phyloP scores from a whole-genome alignment of 768 basidiomycete species.

The Hemileccinum rubropunctum region DNA sequence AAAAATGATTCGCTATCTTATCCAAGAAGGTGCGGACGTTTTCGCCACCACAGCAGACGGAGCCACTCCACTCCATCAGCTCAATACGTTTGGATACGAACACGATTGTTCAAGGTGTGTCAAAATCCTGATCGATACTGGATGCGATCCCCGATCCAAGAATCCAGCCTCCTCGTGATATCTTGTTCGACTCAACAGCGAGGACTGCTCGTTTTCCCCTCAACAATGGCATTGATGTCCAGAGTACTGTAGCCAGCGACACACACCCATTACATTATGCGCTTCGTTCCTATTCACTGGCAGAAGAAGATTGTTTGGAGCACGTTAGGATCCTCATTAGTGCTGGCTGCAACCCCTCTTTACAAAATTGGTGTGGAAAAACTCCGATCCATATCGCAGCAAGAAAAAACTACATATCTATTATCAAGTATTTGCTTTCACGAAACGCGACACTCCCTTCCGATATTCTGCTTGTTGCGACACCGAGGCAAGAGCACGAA shows the following conservation, averaged over 20 bases:
- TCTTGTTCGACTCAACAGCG: not conserved
- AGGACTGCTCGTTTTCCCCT: not conserved
- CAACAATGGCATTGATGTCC: not conserved
- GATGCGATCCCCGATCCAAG: constrained; percentile 1
- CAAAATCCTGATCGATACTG: constrained; percentile 4
- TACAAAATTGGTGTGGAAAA: not conserved
- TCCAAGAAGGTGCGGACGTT: not conserved
- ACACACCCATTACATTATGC: not conserved
- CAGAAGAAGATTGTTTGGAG: not conserved
- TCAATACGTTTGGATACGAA: not conserved
- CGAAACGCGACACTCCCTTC: not conserved
- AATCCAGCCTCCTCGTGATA: not conserved
- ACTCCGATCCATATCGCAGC: not conserved
- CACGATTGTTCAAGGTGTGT: not conserved
- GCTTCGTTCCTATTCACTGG: not conserved
- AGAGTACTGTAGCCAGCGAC: not conserved
- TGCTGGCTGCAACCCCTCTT: not conserved
- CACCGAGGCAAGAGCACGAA: no score
- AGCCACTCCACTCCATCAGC: not conserved
- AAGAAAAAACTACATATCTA: not conserved
- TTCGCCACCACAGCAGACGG: not conserved
- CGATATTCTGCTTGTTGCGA: not conserved
- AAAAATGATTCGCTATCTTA: not conserved
- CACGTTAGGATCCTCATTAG: not conserved
- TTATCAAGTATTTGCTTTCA: not conserved